phyloP scores from a whole-genome alignment of 208 protist species.

The Strigomonas culicis region DNA sequence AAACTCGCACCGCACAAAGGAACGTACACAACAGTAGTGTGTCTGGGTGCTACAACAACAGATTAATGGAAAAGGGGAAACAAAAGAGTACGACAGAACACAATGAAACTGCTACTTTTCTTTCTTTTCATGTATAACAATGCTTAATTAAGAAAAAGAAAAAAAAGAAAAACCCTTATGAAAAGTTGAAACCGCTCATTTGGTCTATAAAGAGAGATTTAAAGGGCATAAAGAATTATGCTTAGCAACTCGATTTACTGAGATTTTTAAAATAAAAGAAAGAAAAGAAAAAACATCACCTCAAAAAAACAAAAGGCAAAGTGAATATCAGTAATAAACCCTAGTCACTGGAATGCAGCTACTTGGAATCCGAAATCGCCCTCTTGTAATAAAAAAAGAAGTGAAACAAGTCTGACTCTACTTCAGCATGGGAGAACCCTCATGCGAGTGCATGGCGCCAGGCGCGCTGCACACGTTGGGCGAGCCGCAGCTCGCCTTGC shows the following conservation, averaged over 20 bases:
- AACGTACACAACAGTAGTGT: too few species aligned
- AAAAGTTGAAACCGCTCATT: too few species aligned
- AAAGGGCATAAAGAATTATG: too few species aligned
- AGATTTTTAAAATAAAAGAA: too few species aligned
- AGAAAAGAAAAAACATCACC: not conserved
- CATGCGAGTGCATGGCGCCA: conserved; percentile 8
- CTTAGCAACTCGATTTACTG: too few species aligned
- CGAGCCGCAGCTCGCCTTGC: conserved; percentile 22
- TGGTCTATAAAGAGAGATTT: too few species aligned
- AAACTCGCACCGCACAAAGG: too few species aligned
- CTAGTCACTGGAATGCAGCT: too few species aligned
- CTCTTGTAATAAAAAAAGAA: conserved; percentile 8
- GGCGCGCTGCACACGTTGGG: conserved; percentile 8
- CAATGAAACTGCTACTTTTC: conserved; percentile 1
- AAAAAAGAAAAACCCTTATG: too few species aligned
- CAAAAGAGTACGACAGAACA: not conserved
- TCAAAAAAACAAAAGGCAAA: conserved; percentile 7
- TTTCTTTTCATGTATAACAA: not conserved
- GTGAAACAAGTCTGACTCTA: conserved; percentile 10
- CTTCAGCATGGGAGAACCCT: not conserved
- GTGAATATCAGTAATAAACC: too few species aligned
- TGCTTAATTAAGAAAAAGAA: too few species aligned
- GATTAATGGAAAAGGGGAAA: not conserved
- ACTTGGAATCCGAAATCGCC: not conserved
- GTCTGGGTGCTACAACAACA: not conserved